phyloP scores from a whole-genome alignment of 495 filamentous ascomycete species.

The Pseudoneurospora amorphoporcata region DNA sequence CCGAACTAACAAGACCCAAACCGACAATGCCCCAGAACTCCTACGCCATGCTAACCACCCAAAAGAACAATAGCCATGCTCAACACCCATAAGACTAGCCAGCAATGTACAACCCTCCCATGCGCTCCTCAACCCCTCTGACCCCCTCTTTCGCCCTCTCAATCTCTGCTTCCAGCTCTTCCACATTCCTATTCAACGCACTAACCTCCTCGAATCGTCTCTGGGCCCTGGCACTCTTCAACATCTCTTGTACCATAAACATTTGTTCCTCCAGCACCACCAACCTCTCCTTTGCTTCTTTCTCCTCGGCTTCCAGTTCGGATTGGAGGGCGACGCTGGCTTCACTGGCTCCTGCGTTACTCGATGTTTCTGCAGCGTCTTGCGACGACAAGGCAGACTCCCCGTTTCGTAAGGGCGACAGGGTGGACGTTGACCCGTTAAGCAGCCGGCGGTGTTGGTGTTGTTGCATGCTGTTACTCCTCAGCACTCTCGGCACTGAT shows the following conservation, averaged over 20 bases:
- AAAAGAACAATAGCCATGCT: neutral
- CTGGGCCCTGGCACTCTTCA: slow-evolving; percentile 66
- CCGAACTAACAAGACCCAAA: neutral
- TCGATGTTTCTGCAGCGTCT: slow-evolving; percentile 47
- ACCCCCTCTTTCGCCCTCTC: slow-evolving; percentile 50
- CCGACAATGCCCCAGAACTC: neutral
- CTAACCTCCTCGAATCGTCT: slow-evolving; percentile 85
- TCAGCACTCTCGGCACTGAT: slow-evolving; percentile 70
- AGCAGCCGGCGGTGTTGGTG: slow-evolving; percentile 29
- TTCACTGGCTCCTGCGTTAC: slow-evolving; percentile 41
- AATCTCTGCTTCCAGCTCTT: slow-evolving; percentile 79
- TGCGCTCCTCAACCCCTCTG: slow-evolving; percentile 42
- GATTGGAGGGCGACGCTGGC: slow-evolving; percentile 50
- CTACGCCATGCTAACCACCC: neutral
- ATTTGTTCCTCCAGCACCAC: slow-evolving; percentile 92
- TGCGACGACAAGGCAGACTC: slow-evolving; percentile 30
- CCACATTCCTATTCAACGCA: slow-evolving; percentile 67
- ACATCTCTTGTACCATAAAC: slow-evolving; percentile 85
- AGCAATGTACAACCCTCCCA: slow-evolving; percentile 36
- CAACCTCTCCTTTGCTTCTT: slow-evolving; percentile 68
- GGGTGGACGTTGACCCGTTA: slow-evolving; percentile 10
- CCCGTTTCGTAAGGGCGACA: slow-evolving; percentile 33
- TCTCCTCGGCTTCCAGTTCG: slow-evolving; percentile 75
- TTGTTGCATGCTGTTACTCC: slow-evolving; percentile 41
- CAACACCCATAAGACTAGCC: neutral